Conservation (phyloP, 331 rosid species). For the Rosa hybrid region DNA sequence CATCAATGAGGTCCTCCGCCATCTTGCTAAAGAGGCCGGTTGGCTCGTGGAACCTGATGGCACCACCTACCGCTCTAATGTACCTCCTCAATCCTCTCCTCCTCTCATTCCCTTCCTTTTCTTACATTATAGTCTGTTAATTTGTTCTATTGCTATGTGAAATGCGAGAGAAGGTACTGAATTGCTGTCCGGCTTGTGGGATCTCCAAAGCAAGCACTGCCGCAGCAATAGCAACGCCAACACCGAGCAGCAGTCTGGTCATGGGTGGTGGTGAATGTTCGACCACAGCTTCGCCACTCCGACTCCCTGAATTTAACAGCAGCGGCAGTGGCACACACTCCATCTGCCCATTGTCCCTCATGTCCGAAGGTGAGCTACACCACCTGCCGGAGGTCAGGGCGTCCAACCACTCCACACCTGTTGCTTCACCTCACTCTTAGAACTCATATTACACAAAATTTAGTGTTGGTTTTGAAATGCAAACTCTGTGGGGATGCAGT, state of each 20-base stretch:
- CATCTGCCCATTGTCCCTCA: neutral
- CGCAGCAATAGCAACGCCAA: slow-evolving; percentile 13
- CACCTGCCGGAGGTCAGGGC: slow-evolving; percentile 34
- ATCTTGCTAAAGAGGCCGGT: slow-evolving; percentile 57
- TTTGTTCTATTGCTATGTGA: neutral
- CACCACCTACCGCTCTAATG: slow-evolving; percentile 45
- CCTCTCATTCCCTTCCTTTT: neutral
- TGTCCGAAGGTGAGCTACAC: slow-evolving; percentile 15
- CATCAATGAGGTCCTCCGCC: slow-evolving; percentile 53
- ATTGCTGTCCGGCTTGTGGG: slow-evolving; percentile 48
- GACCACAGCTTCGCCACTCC: slow-evolving; percentile 34
- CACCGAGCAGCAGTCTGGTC: slow-evolving; percentile 33
- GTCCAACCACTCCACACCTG: slow-evolving; percentile 30
- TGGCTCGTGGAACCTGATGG: slow-evolving; percentile 51
- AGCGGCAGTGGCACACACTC: neutral
- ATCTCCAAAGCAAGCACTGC: slow-evolving; percentile 22
- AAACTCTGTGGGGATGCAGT: neutral
- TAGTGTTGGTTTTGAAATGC: neutral
- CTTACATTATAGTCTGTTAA: neutral
- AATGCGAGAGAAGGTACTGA: slow-evolving; percentile 31
- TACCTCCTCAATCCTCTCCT: neutral
- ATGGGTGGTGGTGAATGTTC: slow-evolving; percentile 35
- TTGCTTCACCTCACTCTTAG: slow-evolving; percentile 29
- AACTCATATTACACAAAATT: neutral
- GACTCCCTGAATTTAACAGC: neutral